phyloP scores from a whole-genome alignment of 257 asterid genomes.

The Linaria vulgaris region DNA sequence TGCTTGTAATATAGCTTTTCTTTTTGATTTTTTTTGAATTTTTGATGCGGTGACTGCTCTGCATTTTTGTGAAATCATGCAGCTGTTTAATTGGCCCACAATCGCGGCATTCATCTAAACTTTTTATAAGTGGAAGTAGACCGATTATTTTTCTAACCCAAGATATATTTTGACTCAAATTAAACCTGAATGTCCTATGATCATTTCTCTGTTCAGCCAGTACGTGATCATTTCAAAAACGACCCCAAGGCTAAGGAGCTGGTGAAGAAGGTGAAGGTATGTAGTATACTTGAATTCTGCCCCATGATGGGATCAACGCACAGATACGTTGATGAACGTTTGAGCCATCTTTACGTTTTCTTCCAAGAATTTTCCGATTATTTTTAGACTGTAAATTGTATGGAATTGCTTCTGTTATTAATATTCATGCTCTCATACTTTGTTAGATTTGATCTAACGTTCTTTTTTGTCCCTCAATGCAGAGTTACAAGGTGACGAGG shows the following conservation, averaged over 20 bases:
- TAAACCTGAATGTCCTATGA: not conserved
- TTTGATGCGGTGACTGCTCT: too few relatives aligned
- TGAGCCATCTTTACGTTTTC: not conserved
- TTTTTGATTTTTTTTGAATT: too few relatives aligned
- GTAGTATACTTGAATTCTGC: slow-evolving; percentile 15
- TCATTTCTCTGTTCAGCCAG: slow-evolving; percentile 54
- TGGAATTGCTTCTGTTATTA: too few relatives aligned
- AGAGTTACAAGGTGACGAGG: slow-evolving; percentile 58
- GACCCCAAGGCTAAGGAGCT: slow-evolving; percentile 69
- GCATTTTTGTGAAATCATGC: not conserved
- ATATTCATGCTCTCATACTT: not conserved
- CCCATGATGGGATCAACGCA: not conserved
- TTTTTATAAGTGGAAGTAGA: not conserved
- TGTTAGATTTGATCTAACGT: not conserved
- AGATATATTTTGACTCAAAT: not conserved
- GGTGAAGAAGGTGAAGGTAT: slow-evolving; percentile 72
- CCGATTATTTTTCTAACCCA: not conserved
- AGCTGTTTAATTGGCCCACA: not conserved
- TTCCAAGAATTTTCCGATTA: too few relatives aligned
- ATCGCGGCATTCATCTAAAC: too few relatives aligned
- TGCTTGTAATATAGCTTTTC: too few relatives aligned
- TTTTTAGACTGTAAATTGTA: not conserved
- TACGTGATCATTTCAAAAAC: slow-evolving; percentile 72
- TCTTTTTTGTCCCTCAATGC: slow-evolving; percentile 22
- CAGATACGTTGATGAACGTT: not conserved